Base-by-base conservation (phyloP, 2,329 filamentous ascomycete genomes). In the Colletotrichum sp. region DNA sequence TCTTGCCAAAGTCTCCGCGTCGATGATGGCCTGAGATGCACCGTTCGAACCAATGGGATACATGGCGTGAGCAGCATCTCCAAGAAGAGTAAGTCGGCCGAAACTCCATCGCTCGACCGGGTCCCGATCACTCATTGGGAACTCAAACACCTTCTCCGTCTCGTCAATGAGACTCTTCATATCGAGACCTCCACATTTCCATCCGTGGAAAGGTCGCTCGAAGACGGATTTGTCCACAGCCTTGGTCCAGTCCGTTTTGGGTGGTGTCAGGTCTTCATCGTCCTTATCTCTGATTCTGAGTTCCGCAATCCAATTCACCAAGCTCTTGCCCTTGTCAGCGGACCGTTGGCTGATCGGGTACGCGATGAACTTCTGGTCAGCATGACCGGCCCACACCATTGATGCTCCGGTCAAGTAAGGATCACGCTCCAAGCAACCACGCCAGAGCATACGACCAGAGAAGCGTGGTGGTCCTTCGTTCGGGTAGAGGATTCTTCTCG, bases 1-100 rank as follows among this genome's bases (percentile, higher is more conserved):
- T n/a, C 44, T 65, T 15, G 59, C 66, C 59, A 74, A 44, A 28
- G 66, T 65, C 59, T 70, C 71, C 6, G 71, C 71, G 12, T 74
- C 66, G 8, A 74, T 74, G 16, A 74, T 70, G n/a, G 55, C 66
- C 26, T 74, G 71, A 8, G 66, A 74, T 9, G 76, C 76, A n/a
- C 77, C 77, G 64, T 79, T 78, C 9, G 77, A 77, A 18, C 77
- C 78, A 60, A 78, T 78, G 9, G 77, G 78, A 26, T 78, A 79
- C 36, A 73, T 78, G 18, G 78, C 76, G 18, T 79, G 77, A 8
- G 76, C 78, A 21, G 78, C 78, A 28, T 79, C 78, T 16, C 78
- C 78, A 7, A 75, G 76, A 12, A 78, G 70, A 13, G 71, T 77
- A 8, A 79, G 69, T 10, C 77, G 28, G 7, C 78, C 78, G 59